These are phyloP conservation scores for Penicillium sp. DNA, from an alignment of 2,329 filamentous ascomycete genomes.

Conservation along the genomic window DNA sequence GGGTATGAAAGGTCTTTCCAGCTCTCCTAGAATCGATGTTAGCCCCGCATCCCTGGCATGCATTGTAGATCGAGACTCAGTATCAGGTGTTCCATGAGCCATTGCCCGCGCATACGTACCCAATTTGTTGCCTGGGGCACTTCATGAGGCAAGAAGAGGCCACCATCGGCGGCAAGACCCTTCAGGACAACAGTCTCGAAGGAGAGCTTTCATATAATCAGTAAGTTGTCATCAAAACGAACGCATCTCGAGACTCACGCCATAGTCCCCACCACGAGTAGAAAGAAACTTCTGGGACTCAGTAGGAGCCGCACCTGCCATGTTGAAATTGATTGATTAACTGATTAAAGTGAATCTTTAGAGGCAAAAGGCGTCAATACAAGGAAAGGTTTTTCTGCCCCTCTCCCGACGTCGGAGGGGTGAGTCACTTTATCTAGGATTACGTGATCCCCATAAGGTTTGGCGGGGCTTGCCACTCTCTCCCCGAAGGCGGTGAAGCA, in stretches of 20 bases:
- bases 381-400: neutral
- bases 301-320: constrained; percentile 26
- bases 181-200: constrained; percentile 92
- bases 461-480: neutral
- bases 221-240: neutral
- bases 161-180: constrained; percentile 81
- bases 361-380: neutral
- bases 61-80: neutral
- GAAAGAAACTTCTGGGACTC: constrained; percentile 34
- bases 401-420: neutral
- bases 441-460: neutral
- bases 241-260: constrained; percentile 21
- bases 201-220: constrained; percentile 9
- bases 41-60: neutral
- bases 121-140: constrained; percentile 16
- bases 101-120: constrained; percentile 12
- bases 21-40: constrained; percentile 3
- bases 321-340: neutral
- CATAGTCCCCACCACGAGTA: constrained; percentile 33
- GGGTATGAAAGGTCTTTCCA: constrained; percentile 22
- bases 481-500: neutral
- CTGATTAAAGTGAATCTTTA: neutral
- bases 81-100: constrained; percentile 18
- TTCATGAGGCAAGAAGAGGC: constrained; percentile 79
- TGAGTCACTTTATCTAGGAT: neutral